Evolutionary conservation across 441 rosid species (phyloP).

Genomic region (Euphorbia corollata): DNA sequence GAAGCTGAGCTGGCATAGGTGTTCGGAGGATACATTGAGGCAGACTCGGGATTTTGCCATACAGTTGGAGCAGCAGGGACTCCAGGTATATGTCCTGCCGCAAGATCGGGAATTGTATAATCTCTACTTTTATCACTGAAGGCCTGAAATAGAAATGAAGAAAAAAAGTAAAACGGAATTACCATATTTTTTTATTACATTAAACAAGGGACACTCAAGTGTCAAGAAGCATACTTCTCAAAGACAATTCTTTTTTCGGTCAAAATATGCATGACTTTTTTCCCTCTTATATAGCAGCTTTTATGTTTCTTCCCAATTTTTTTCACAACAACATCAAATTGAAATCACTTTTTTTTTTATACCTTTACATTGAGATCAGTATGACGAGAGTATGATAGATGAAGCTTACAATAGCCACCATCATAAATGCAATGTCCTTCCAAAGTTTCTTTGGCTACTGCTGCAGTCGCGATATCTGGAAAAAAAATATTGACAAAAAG

Average conservation of each 20-base stretch:
- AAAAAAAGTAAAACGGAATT: background rate
- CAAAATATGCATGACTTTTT: conserved; percentile 35
- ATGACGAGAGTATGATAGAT: conserved; percentile 99
- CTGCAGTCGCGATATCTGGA: conserved; percentile 78
- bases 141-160: conserved; percentile 37
- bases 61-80: conserved; percentile 32
- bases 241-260: conserved; percentile 33
- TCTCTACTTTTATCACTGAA: conserved; percentile 94
- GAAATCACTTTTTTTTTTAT: conserved; percentile 53
- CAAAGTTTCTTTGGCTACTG: conserved; percentile 79
- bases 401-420: conserved; percentile 99
- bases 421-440: conserved; percentile 99
- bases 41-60: conserved; percentile 62
- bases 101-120: conserved; percentile 68
- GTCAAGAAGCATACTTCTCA: conserved; percentile 48
- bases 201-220: conserved; percentile 24
- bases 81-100: conserved; percentile 32
- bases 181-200: background rate
- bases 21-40: conserved; percentile 34
- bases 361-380: conserved; percentile 99
- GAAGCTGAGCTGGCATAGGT: conserved; percentile 42
- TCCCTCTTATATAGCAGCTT: conserved; percentile 31
- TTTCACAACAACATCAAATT: conserved; percentile 45
- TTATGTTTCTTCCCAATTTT: conserved; percentile 25
- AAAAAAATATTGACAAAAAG: conserved; percentile 19